These are phyloP conservation scores for Hymenoscyphus albidus DNA, from an alignment of 2,329 filamentous ascomycete species.

Conservation along the genomic window DNA sequence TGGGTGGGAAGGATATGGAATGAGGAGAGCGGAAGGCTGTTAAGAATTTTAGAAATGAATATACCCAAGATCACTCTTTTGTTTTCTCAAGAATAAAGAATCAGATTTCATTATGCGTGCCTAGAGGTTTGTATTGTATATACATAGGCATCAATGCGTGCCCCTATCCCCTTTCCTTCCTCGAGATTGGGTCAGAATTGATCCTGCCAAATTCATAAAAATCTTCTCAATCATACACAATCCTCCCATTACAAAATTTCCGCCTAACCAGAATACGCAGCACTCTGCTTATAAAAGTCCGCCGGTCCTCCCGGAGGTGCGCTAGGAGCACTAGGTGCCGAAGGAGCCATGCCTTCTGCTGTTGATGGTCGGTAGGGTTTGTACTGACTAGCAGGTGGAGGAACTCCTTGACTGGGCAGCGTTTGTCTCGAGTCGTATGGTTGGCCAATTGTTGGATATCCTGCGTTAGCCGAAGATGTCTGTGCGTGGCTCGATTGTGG, in stretches of 20 bases:
- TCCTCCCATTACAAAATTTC: background rate
- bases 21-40: slow-evolving; percentile 22
- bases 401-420: slow-evolving; percentile 46
- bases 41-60: slow-evolving; percentile 17
- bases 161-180: background rate
- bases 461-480: slow-evolving; percentile 16
- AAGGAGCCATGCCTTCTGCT: slow-evolving; percentile 27
- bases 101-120: too few relatives aligned
- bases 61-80: too few relatives aligned
- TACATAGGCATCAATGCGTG: background rate
- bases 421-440: slow-evolving; percentile 48
- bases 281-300: slow-evolving; percentile 53
- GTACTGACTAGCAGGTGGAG: slow-evolving; percentile 43
- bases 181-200: background rate
- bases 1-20: background rate
- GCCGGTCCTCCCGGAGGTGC: slow-evolving; percentile 41
- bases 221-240: slow-evolving; percentile 5
- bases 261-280: slow-evolving; percentile 30
- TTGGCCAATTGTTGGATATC: slow-evolving; percentile 35
- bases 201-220: background rate
- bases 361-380: slow-evolving; percentile 48
- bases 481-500: background rate
- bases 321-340: slow-evolving; percentile 48
- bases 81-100: too few relatives aligned
- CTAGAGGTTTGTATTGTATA: background rate